A percentile compares a stretch with the other conserved stretches of the same genome.
These are phyloP conservation scores for Closterium sp. DNA, from an alignment of 139 green algal species.

Conservation along the genomic window DNA sequence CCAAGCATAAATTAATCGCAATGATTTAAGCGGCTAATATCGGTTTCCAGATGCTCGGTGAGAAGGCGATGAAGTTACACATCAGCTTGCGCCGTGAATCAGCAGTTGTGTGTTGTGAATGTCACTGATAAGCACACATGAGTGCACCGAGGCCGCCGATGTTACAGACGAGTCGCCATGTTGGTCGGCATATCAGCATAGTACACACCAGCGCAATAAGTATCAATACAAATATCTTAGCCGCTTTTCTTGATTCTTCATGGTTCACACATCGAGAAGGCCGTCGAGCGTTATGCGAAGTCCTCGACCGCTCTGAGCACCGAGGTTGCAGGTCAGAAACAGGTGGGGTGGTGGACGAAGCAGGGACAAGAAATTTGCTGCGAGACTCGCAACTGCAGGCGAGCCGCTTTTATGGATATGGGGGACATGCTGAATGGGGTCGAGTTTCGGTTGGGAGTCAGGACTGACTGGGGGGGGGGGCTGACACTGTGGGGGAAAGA, in stretches of 20 bases:
- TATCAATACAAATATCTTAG: background rate
- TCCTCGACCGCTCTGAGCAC: background rate
- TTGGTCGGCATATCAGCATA: background rate
- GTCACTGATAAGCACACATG: background rate
- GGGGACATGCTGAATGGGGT: background rate
- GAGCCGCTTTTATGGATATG: background rate
- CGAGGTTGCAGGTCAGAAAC: background rate
- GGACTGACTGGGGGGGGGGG: background rate
- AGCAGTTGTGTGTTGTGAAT: background rate
- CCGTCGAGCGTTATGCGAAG: too few relatives aligned
- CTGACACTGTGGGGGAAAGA: background rate
- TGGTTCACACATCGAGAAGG: background rate
- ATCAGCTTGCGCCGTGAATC: background rate
- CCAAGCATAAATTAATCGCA: background rate
- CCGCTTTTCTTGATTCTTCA: background rate
- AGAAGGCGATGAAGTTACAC: background rate
- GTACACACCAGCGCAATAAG: background rate
- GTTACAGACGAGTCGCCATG: background rate
- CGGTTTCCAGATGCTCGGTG: background rate
- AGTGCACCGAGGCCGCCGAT: background rate
- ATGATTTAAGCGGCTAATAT: background rate
- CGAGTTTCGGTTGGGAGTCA: background rate
- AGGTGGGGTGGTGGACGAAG: background rate
- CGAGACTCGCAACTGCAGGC: background rate
- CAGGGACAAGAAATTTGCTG: background rate